Base-by-base conservation (phyloP, 192 early-diverging fungal genomes). In the Spinellus fusiger region DNA sequence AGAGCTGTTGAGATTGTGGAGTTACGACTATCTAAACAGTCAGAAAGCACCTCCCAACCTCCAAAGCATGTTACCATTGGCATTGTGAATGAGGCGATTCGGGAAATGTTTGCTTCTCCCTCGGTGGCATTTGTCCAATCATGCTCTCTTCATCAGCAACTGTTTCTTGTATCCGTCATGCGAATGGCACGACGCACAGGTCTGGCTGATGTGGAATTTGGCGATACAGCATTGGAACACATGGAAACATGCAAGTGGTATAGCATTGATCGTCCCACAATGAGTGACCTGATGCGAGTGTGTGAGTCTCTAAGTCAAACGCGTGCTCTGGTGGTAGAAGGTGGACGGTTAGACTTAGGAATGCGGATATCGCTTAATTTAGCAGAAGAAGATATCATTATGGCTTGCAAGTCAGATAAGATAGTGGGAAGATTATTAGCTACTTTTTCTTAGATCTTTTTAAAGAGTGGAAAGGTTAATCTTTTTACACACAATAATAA, bases 21-120 rank as follows among this genome's bases (percentile, higher is more conserved):
- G 69, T 64, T 66, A 16, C 51, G 62, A 40, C 54, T 75, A 26
- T 34, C 22, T 12, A n/a, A 27, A 38, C 62, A 62, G 32, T 52
- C 61, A 48, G 61, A 55, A 13, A 50, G 57, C 48, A 27, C 51
- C 64, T 1, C 46, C 16, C 31, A 51, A 20, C 67, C 61, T 22
- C 37, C 59, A 0, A 68, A 53, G 16, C 75, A 80, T 54, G 84
- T 88, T 6, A 87, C 85, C 1, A 86, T 87, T 69, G 69, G 73
- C 35, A 80, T 86, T 16, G 87, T 93, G 31, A 82, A 92, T 49
- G 79, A 83, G 22, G 94, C 90, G 0, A 79, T 94, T 61, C 89
- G 85, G 62, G 92, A 95, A 62, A 90, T 98, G 88, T 92, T 87
- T 66, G 76, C 82, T 2, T 91, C 94, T 7, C 82, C 90, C 0